These are phyloP conservation scores for Pythium phragmiticola DNA, from an alignment of 352 stramenopile genomes.

Conservation along the genomic window DNA sequence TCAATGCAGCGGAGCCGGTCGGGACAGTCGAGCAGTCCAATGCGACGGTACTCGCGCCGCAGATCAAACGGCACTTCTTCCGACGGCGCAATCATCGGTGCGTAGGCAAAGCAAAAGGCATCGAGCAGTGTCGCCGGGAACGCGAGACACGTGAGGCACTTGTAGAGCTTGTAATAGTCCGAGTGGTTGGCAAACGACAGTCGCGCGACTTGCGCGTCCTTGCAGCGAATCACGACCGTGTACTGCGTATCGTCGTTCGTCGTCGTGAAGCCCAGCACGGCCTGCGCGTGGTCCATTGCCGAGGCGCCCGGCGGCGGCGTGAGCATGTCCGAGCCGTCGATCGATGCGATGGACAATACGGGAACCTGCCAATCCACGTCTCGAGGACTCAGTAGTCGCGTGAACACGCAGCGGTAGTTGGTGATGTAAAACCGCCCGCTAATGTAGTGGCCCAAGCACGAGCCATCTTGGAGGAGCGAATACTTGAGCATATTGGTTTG, in stretches of 20 bases:
- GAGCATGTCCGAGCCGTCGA: conserved; percentile 53
- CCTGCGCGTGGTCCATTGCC: conserved; percentile 58
- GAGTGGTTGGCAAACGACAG: conserved; percentile 68
- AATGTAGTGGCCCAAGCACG: conserved; percentile 67
- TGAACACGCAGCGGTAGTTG: conserved; percentile 85
- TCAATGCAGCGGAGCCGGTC: conserved; percentile 75
- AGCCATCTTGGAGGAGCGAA: conserved; percentile 60
- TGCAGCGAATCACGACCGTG: conserved; percentile 77
- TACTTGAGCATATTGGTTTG: conserved; percentile 69
- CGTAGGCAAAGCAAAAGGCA: conserved; percentile 83
- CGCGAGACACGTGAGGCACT: conserved; percentile 71
- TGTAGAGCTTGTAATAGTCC: conserved; percentile 77
- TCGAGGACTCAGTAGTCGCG: conserved; percentile 38
- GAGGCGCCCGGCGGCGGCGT: conserved; percentile 24
- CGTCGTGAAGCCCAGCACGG: conserved; percentile 51
- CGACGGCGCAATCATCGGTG: conserved; percentile 62
- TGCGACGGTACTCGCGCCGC: conserved; percentile 72
- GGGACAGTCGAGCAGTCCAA: conserved; percentile 69
- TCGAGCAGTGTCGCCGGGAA: conserved; percentile 74
- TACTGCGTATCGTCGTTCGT: conserved; percentile 40
- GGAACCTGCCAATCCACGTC: conserved; percentile 78
- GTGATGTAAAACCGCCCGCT: conserved; percentile 79
- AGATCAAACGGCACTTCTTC: conserved; percentile 81
- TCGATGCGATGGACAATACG: conserved; percentile 68
- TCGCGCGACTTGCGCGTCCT: conserved; percentile 67